Evolutionary conservation across 2,329 filamentous ascomycete genomes (phyloP).

Genomic region (Xylariaceae sp.): DNA sequence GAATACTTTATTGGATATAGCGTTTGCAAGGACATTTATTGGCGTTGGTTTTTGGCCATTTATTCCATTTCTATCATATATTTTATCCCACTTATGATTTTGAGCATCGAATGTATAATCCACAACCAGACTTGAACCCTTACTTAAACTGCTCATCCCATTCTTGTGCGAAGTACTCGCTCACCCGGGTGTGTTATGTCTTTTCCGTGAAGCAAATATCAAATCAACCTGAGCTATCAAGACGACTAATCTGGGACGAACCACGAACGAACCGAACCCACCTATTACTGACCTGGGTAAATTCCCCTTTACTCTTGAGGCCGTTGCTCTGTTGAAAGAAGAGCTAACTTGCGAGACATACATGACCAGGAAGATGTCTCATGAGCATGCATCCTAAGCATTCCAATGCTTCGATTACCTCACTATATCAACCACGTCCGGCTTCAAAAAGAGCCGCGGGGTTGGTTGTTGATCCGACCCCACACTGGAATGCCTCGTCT

Average conservation of each 20-base stretch:
- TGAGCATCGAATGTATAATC: neutral
- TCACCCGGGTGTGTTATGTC: neutral
- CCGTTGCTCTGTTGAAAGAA: neutral
- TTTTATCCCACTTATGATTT: neutral
- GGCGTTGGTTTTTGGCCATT: conserved; percentile 17
- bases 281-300: neutral
- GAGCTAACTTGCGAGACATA: neutral
- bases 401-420: conserved; percentile 14
- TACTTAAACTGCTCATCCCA: neutral
- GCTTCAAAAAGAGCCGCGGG: conserved; percentile 9
- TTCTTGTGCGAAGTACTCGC: neutral
- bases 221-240: neutral
- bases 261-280: too few relatives aligned
- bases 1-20: conserved; percentile 20
- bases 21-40: conserved; percentile 17
- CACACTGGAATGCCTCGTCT: conserved; percentile 13
- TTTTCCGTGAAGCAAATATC: neutral
- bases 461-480: neutral
- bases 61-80: neutral
- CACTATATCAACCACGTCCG: conserved; percentile 21
- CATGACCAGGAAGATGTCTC: neutral
- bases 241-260: neutral
- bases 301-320: neutral
- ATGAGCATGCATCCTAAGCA: conserved; percentile 2
- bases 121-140: neutral